Conservation (phyloP, 1,139 yeast species). For the Yamadazyma diddensiae region DNA sequence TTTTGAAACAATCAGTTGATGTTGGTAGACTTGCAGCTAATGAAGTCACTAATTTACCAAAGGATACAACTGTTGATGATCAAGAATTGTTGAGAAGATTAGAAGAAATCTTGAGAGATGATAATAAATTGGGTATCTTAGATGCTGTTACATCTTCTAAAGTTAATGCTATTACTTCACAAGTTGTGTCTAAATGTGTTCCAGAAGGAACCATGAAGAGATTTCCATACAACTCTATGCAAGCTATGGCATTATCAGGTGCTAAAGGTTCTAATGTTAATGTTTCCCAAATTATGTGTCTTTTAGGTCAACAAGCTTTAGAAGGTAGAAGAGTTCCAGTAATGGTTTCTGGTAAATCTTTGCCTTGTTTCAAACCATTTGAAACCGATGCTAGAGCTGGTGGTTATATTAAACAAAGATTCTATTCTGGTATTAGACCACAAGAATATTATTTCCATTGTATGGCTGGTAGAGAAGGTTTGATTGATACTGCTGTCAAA, state of each 20-base stretch:
- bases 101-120: conserved; percentile 94
- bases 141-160: conserved; percentile 96
- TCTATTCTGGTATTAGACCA: conserved; percentile 97
- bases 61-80: conserved; percentile 53
- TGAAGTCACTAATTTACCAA: conserved; percentile 84
- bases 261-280: conserved; percentile 99
- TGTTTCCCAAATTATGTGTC: conserved; percentile 98
- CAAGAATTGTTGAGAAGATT: conserved; percentile 82
- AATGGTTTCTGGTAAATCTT: conserved; percentile 97
- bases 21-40: conserved; percentile 90
- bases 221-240: conserved; percentile 97
- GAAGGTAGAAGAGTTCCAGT: conserved; percentile 99
- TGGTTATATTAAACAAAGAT: conserved; percentile 95
- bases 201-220: conserved; percentile 95
- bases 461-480: conserved; percentile 99
- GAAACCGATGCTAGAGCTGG: conserved; percentile 99
- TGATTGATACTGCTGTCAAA: conserved; percentile 98
- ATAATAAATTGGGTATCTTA: conserved; percentile 83
- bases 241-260: conserved; percentile 98
- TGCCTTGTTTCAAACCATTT: conserved; percentile 94
- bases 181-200: conserved; percentile 90
- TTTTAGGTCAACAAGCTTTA: conserved; percentile 97
- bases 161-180: conserved; percentile 87
- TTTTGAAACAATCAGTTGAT: conserved; percentile 71
- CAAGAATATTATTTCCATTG: conserved; percentile 99